Conservation (phyloP, 176 grass and related monocot species). For the Aechmea fasciata region DNA sequence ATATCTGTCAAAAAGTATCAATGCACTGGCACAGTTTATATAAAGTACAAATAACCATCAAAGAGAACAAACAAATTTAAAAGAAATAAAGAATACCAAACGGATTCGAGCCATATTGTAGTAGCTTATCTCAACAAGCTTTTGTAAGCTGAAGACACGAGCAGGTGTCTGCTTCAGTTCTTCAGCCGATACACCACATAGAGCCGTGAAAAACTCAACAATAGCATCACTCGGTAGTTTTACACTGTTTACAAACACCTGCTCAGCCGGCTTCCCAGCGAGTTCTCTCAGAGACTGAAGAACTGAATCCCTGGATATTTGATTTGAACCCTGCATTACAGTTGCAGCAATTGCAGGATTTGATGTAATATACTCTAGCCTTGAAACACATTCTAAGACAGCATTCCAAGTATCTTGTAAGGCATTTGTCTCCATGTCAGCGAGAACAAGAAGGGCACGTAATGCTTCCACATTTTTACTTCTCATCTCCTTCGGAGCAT, state of each 20-base stretch:
- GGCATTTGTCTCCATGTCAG: slow-evolving; percentile 83
- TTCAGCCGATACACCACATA: slow-evolving; percentile 88
- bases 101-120: slow-evolving; percentile 99
- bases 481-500: slow-evolving; percentile 95
- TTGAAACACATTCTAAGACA: slow-evolving; percentile 96
- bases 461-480: slow-evolving; percentile 98
- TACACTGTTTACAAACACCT: slow-evolving; percentile 94
- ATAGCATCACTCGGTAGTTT: slow-evolving; percentile 94
- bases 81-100: slow-evolving; percentile 49
- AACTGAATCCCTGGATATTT: slow-evolving; percentile 91
- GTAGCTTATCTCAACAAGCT: slow-evolving; percentile 99
- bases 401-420: slow-evolving; percentile 99
- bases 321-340: slow-evolving; percentile 95
- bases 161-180: slow-evolving; percentile 94
- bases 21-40: not conserved
- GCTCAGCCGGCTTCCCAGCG: slow-evolving; percentile 87
- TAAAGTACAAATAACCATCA: not conserved
- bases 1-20: not conserved
- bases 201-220: slow-evolving; percentile 90
- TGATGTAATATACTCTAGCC: slow-evolving; percentile 93
- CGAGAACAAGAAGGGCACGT: slow-evolving; percentile 77
- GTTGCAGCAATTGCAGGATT: slow-evolving; percentile 69
- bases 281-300: slow-evolving; percentile 82
- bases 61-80: slow-evolving; percentile 13
- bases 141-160: slow-evolving; percentile 95